phyloP scores from a whole-genome alignment of 2,329 filamentous ascomycete genomes.

The Microcyclosporella mali region DNA sequence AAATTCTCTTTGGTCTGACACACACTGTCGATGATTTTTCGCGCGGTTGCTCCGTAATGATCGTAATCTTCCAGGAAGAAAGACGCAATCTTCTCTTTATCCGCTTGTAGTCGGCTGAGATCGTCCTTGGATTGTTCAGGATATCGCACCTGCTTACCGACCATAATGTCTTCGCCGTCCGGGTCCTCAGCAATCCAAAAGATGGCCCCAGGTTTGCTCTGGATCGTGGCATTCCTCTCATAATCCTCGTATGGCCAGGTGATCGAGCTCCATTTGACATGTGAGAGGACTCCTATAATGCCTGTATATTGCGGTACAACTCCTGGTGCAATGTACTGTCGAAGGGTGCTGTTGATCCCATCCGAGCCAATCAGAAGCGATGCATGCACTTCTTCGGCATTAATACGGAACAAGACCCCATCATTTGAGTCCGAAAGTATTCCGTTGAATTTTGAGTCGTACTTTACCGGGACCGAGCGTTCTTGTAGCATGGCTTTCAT shows the following conservation, averaged over 20 bases:
- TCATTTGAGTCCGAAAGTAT: constrained; percentile 26
- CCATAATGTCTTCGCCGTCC: constrained; percentile 32
- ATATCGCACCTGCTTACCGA: constrained; percentile 33
- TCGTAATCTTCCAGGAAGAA: constrained; percentile 16
- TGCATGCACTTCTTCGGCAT: constrained; percentile 11
- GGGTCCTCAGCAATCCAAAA: constrained; percentile 35
- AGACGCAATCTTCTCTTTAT: constrained; percentile 20
- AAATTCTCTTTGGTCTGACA: constrained; percentile 12
- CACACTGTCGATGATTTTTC: constrained; percentile 20
- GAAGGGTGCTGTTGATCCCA: constrained; percentile 23
- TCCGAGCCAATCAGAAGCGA: constrained; percentile 25
- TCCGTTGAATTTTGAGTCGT: constrained; percentile 43
- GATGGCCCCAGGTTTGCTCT: constrained; percentile 33
- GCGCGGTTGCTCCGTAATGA: constrained; percentile 17
- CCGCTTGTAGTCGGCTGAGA: constrained; percentile 30
- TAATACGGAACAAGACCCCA: constrained; percentile 13
- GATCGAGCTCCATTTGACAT: constrained; percentile 18
- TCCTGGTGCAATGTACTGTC: constrained; percentile 32
- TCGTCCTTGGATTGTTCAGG: constrained; percentile 31
- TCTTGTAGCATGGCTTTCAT: constrained; percentile 40
- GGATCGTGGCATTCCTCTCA: constrained; percentile 31
- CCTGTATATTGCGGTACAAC: constrained; percentile 22
- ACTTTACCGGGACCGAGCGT: constrained; percentile 40
- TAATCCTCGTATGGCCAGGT: constrained; percentile 22
- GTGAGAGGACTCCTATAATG: constrained; percentile 17